Evolutionary conservation across 139 green algal species (phyloP).

Genomic region (Chara braunii): DNA sequence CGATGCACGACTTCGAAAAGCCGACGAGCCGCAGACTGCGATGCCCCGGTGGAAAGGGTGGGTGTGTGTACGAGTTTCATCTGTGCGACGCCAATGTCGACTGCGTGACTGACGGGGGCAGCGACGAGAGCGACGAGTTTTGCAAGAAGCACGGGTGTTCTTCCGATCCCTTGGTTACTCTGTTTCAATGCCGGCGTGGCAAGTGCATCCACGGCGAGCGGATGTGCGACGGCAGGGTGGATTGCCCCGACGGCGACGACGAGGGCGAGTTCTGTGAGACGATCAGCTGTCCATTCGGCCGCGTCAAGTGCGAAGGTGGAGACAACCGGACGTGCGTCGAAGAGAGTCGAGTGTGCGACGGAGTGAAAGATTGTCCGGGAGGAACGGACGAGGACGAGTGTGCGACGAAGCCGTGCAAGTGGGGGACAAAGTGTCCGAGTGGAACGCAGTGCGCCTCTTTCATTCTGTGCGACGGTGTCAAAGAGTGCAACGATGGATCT

Average conservation of each 20-base stretch:
- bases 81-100: slow-evolving; percentile 11
- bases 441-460: neutral
- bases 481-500: neutral
- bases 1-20: neutral
- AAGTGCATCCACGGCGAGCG: neutral
- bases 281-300: neutral
- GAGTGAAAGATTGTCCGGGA: no score
- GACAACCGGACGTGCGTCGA: neutral
- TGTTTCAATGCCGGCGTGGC: no score
- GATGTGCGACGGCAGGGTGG: neutral
- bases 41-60: slow-evolving; percentile 1
- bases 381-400: no score
- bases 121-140: slow-evolving; percentile 6
- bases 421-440: neutral
- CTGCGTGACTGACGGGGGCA: slow-evolving; percentile 11
- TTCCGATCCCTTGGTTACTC: no score
- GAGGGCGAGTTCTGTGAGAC: slow-evolving; percentile 9
- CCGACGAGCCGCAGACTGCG: neutral
- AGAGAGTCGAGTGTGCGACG: no score
- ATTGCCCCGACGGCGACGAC: slow-evolving; percentile 8
- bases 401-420: no score
- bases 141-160: no score
- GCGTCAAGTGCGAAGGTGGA: neutral
- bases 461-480: neutral
- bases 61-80: slow-evolving; percentile 2